These are phyloP conservation scores for Tricholoma terreum DNA, from an alignment of 768 basidiomycete genomes.

Conservation along the genomic window DNA sequence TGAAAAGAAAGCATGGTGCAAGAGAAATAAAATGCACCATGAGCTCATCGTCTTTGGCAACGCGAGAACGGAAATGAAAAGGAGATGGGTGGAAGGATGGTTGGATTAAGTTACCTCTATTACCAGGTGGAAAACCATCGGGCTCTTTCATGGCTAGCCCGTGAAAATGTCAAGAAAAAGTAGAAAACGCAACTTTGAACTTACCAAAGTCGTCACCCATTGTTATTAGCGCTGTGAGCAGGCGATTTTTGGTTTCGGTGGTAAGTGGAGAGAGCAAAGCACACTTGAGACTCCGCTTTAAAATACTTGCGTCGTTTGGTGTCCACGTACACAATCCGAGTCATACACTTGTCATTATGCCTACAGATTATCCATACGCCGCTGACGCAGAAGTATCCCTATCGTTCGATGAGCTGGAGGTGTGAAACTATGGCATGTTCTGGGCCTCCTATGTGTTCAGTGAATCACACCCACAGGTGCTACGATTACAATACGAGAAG, in stretches of 20 bases:
- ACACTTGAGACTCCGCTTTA: slow-evolving; percentile 38
- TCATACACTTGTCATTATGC: slow-evolving; percentile 35
- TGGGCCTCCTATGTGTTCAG: neutral
- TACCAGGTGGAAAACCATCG: slow-evolving; percentile 10
- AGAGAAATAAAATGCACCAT: slow-evolving; percentile 56
- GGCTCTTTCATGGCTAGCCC: slow-evolving; percentile 15
- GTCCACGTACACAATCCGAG: neutral
- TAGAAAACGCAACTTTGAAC: slow-evolving; percentile 26
- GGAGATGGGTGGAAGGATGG: slow-evolving; percentile 7
- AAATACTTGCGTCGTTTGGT: neutral
- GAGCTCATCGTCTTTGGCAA: slow-evolving; percentile 51
- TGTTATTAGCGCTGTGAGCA: slow-evolving; percentile 17
- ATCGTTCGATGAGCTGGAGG: slow-evolving; percentile 87
- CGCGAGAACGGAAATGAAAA: slow-evolving; percentile 24
- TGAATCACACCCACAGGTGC: slow-evolving; percentile 50
- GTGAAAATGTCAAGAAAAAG: slow-evolving; percentile 20
- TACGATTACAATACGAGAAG: slow-evolving; percentile 84
- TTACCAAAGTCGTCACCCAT: slow-evolving; percentile 61
- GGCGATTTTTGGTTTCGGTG: slow-evolving; percentile 18
- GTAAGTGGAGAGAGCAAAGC: slow-evolving; percentile 14
- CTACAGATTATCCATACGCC: slow-evolving; percentile 90
- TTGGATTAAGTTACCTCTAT: slow-evolving; percentile 22
- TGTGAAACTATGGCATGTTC: slow-evolving; percentile 25
- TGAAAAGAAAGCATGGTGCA: slow-evolving; percentile 59
- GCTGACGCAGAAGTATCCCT: slow-evolving; percentile 91